phyloP scores from a whole-genome alignment of 1,139 yeast genomes.

The Blastobotrys capitulatus region DNA sequence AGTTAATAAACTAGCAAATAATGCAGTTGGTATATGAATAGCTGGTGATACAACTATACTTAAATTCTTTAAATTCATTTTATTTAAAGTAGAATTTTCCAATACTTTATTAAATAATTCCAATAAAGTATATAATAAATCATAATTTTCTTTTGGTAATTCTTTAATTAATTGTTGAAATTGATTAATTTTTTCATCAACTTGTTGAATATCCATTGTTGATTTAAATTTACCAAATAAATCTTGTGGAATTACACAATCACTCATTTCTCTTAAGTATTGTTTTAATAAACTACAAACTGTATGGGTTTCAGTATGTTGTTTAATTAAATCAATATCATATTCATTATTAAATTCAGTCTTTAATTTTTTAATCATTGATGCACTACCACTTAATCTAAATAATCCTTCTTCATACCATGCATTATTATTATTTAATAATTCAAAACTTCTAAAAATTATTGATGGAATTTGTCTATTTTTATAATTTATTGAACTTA shows the following conservation, averaged over 20 bases:
- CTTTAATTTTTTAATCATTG: slow-evolving; percentile 66
- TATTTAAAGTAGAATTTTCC: slow-evolving; percentile 57
- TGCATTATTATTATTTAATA: slow-evolving; percentile 62
- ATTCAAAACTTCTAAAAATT: slow-evolving; percentile 69
- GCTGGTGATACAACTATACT: slow-evolving; percentile 88
- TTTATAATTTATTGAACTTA: slow-evolving; percentile 40
- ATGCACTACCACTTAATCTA: slow-evolving; percentile 84
- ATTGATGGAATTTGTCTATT: slow-evolving; percentile 61
- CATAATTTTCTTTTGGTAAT: slow-evolving; percentile 49
- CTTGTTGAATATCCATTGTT: slow-evolving; percentile 29
- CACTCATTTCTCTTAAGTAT: slow-evolving; percentile 67
- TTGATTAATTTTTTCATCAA: slow-evolving; percentile 26
- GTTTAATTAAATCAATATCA: slow-evolving; percentile 60
- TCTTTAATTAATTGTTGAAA: slow-evolving; percentile 32
- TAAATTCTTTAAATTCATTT: slow-evolving; percentile 75
- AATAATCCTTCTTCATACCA: slow-evolving; percentile 86
- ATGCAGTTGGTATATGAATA: slow-evolving; percentile 61
- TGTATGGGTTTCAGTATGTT: slow-evolving; percentile 60
- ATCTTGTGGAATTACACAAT: slow-evolving; percentile 51
- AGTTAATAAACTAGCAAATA: slow-evolving; percentile 55
- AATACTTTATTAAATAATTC: slow-evolving; percentile 62
- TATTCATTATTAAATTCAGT: slow-evolving; percentile 52
- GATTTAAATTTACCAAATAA: slow-evolving; percentile 26
- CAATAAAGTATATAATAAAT: slow-evolving; percentile 60
- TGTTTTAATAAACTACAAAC: slow-evolving; percentile 74